Evolutionary conservation across 2,329 filamentous ascomycete genomes (phyloP).

Genomic region (Sclerotinia spermophila): DNA sequence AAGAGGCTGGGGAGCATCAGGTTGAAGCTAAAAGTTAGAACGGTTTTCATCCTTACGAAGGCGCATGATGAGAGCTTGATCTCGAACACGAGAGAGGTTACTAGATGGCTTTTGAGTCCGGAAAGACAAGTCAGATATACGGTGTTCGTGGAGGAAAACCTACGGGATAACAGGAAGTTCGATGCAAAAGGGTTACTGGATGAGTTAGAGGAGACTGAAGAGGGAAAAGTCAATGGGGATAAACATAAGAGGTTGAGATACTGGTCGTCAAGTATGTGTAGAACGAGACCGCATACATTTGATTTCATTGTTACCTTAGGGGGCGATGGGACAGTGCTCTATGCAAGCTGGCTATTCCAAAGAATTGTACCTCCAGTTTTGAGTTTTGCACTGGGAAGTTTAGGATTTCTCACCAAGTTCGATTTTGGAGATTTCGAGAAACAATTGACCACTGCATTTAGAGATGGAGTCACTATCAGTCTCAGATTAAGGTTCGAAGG

Average conservation of each 20-base stretch:
- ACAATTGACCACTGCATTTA: conserved; percentile 69
- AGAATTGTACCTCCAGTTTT: conserved; percentile 89
- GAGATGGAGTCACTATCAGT: conserved; percentile 82
- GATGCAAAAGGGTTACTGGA: conserved; percentile 65
- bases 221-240: conserved; percentile 38
- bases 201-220: conserved; percentile 51
- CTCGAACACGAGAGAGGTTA: conserved; percentile 69
- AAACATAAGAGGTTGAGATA: conserved; percentile 58
- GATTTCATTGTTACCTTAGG: conserved; percentile 91
- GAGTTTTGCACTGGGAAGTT: conserved; percentile 83
- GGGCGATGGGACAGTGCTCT: conserved; percentile 95
- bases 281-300: conserved; percentile 75
- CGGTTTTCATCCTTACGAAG: conserved; percentile 87
- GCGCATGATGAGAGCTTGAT: conserved; percentile 82
- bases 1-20: conserved; percentile 80
- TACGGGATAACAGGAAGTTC: conserved; percentile 70
- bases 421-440: conserved; percentile 74
- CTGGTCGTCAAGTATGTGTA: conserved; percentile 80
- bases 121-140: conserved; percentile 66
- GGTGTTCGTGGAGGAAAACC: conserved; percentile 77
- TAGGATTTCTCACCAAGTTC: conserved; percentile 96
- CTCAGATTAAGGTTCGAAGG: conserved; percentile 87
- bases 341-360: conserved; percentile 96
- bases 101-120: conserved; percentile 74
- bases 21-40: conserved; percentile 75